Evolutionary conservation across 306 rosid genomes (phyloP), one percentile per base, ranked within the genome.

Genomic region (Potentilla sterilis): DNA sequence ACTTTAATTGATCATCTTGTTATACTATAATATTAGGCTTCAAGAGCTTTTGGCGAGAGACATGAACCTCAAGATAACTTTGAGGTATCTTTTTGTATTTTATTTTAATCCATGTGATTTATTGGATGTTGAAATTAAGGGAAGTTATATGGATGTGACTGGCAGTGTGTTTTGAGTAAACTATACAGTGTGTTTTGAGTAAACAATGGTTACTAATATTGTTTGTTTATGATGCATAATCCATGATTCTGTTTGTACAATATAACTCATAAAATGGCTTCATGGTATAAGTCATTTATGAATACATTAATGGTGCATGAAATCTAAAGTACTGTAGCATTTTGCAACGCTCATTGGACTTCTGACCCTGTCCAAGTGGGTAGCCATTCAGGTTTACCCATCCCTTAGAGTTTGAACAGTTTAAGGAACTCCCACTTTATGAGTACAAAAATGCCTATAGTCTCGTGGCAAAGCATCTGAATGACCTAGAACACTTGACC

Each of bases 51-150:
- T 73, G 62, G 15, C 21, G 98, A 88, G 37, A 81, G 73, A 38
- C 86, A 42, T 37, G 97, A 90, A 35, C 76, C 59, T 67, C 88
- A 80, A n/a, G 98, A 90, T 77, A 65, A 83, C 74, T 83, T 78
- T 5, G 97, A 93, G 97, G 98, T 93, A 75, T 73, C 59, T 64
- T 68, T 28, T 28, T 28, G 1, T 28, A 9, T 18, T 57, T 13
- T 58, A n/a, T 22, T 44, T 78, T 46, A 4, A 35, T 32, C 32
- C 6, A 21, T 49, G 51, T 78, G 11, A 13, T 63, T 58, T 70
- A 65, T 74, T 55, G 35, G 28, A 19, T 62, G 13, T 52, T 78
- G 22, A 79, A 62, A 9, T 59, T 47, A 4, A 38, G 32, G 42
- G 61, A 37, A 3, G 7, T n/a, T 63, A 5, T 22, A 18, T 68